Base-by-base conservation (phyloP, 768 basidiomycete genomes). In the Hericium coralloides region DNA sequence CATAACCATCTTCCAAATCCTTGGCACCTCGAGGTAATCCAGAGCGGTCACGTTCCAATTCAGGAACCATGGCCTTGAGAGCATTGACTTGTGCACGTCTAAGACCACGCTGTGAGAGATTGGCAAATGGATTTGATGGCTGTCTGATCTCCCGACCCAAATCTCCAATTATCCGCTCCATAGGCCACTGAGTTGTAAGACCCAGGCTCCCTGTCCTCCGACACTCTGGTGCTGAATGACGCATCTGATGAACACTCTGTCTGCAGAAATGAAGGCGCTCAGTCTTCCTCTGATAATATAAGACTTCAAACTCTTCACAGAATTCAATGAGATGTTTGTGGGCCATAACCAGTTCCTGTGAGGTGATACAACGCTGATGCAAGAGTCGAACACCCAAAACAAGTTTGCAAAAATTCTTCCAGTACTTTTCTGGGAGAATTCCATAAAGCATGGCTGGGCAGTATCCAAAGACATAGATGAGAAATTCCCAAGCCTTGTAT, bases 211-310 rank as follows among this genome's bases (percentile, higher is more conserved):
- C 64, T 12, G 63, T 18, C 53, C 66, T 52, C 15, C 36, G 0
- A 7, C 49, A 55, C 53, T 76, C 69, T 0, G 55, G 56, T 4
- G 55, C 62, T 20, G 67, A 41, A 53, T 76, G 75, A 2, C 64
- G 23, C 3, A 71, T 53, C 0, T 61, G 55, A 55, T 75, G 74
- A n/a, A 75, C 56, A 50, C 68, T 64, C 18, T 60, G 74, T 0
- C 65, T 64, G 17, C 61, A 37, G 55, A 76, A 73, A 50, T 77
- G 75, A 31, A 77, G 51, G 5, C 43, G 65, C 7, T 36, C 64
- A 15, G 45, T 1, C 0, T 43, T 39, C 1, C 61, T 67, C 25
- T 72, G 68, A 53, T 67, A 70, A 59, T 77, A 76, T 0, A 74
- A 53, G 0, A 52, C 18, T 58, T 77, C 73, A 59, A 66, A 77